Conservation (phyloP, 805 yeast genomes). For the Barnettozyma populi region DNA sequence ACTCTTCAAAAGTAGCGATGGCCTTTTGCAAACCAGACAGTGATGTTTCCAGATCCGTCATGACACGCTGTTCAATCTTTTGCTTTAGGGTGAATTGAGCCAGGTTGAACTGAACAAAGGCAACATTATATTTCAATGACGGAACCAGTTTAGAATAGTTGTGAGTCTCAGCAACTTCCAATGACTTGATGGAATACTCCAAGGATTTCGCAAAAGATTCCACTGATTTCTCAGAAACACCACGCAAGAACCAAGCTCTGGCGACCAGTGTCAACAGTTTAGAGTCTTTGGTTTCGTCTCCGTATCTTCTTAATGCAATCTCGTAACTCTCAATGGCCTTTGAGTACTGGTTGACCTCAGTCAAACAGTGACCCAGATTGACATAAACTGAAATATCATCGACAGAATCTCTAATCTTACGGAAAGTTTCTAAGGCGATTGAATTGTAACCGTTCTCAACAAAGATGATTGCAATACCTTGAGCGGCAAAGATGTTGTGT, state of each 20-base stretch:
- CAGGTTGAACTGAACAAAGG: constrained; percentile 77
- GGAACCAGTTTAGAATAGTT: constrained; percentile 35
- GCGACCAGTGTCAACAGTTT: constrained; percentile 70
- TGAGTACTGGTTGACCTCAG: constrained; percentile 74
- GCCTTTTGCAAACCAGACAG: constrained; percentile 57
- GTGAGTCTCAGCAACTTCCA: constrained; percentile 26
- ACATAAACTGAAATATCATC: constrained; percentile 78
- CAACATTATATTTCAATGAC: constrained; percentile 67
- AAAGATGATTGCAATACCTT: constrained; percentile 90
- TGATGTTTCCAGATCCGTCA: constrained; percentile 55
- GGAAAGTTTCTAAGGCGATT: constrained; percentile 77
- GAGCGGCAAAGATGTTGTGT: constrained; percentile 90
- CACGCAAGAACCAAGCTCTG: constrained; percentile 84
- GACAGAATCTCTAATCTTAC: constrained; percentile 85
- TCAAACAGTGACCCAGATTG: constrained; percentile 81
- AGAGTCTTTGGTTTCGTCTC: constrained; percentile 55
- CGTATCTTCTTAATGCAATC: constrained; percentile 62
- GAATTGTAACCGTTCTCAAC: constrained; percentile 76
- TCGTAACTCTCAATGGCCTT: constrained; percentile 89
- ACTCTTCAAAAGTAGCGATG: constrained; percentile 48
- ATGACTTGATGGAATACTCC: constrained; percentile 57
- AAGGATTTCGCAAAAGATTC: constrained; percentile 58
- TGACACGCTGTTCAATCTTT: constrained; percentile 50
- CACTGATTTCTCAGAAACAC: constrained; percentile 57
- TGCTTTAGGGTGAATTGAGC: constrained; percentile 76